phyloP scores from a whole-genome alignment of 305 asterid species.

The Fraxinus sp. region DNA sequence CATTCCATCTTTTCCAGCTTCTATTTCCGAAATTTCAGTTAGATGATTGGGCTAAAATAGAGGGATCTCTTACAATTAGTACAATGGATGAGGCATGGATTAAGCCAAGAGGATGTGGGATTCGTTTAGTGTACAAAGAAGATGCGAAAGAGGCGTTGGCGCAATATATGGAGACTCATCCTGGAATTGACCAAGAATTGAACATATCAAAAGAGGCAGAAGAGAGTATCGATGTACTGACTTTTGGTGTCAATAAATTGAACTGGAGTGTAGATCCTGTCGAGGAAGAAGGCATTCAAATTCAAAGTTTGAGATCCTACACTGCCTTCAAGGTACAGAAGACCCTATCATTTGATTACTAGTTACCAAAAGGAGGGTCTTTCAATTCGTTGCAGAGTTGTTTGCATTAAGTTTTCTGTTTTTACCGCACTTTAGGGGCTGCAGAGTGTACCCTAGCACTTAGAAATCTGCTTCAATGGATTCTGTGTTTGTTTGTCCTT shows the following conservation, averaged over 20 bases:
- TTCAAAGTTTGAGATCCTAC: neutral
- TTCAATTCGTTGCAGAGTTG: neutral
- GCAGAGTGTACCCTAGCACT: too few relatives aligned
- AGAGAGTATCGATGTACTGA: neutral
- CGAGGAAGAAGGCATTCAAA: constrained; percentile 18
- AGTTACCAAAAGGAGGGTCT: neutral
- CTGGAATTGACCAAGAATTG: neutral
- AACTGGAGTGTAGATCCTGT: neutral
- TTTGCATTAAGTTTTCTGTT: too few relatives aligned
- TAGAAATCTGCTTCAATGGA: too few relatives aligned
- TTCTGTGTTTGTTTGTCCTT: too few relatives aligned
- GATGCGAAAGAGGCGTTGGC: neutral
- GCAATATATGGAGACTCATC: neutral
- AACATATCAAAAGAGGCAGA: neutral
- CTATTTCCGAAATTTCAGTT: neutral
- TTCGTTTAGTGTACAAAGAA: neutral
- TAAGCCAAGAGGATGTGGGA: neutral
- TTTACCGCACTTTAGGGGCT: too few relatives aligned
- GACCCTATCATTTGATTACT: constrained; percentile 23
- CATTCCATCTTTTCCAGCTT: neutral
- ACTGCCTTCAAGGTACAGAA: constrained; percentile 14
- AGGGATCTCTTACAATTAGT: constrained; percentile 5
- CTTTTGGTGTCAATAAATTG: neutral
- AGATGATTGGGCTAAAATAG: neutral
- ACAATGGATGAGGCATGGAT: constrained; percentile 15